Evolutionary conservation across 2,329 filamentous ascomycete genomes (phyloP).

Genomic region (Penicillium sp.): DNA sequence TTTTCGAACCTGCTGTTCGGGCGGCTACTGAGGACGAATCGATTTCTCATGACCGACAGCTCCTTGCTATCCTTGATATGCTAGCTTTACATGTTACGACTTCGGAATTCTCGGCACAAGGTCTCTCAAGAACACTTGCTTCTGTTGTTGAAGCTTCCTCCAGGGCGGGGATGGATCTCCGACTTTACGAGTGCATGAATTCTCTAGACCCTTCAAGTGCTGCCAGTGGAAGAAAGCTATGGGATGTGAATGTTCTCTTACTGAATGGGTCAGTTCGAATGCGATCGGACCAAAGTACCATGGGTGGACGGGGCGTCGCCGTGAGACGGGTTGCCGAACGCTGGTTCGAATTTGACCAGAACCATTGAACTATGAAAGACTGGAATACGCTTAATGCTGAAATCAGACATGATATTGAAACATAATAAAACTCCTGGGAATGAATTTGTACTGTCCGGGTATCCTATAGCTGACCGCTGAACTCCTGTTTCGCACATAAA

Average conservation of each 20-base stretch:
- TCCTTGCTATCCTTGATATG: conserved; percentile 43
- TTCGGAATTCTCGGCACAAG: conserved; percentile 49
- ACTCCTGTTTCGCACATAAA: conserved; percentile 38
- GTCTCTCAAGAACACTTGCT: conserved; percentile 46
- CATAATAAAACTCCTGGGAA: conserved; percentile 26
- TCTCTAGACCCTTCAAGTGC: conserved; percentile 27
- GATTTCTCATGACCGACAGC: neutral
- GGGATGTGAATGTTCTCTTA: conserved; percentile 57
- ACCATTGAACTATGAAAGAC: conserved; percentile 9
- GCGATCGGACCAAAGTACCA: conserved; percentile 50
- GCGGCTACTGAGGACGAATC: neutral
- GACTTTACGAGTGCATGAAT: conserved; percentile 43
- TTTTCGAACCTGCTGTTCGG: conserved; percentile 36
- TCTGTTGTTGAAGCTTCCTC: conserved; percentile 39
- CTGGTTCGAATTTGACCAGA: conserved; percentile 61
- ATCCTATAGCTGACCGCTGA: conserved; percentile 38
- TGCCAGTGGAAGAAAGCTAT: conserved; percentile 38
- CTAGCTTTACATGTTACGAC: conserved; percentile 43
- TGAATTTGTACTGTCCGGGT: conserved; percentile 35
- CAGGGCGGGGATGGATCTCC: conserved; percentile 29
- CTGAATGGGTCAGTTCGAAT: conserved; percentile 56
- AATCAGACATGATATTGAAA: conserved; percentile 9
- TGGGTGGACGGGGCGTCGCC: conserved; percentile 59
- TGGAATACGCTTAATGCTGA: conserved; percentile 11
- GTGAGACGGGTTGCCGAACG: conserved; percentile 58